phyloP scores from a whole-genome alignment of 805 yeast genomes.

The Sugiyamaella floridensis region DNA sequence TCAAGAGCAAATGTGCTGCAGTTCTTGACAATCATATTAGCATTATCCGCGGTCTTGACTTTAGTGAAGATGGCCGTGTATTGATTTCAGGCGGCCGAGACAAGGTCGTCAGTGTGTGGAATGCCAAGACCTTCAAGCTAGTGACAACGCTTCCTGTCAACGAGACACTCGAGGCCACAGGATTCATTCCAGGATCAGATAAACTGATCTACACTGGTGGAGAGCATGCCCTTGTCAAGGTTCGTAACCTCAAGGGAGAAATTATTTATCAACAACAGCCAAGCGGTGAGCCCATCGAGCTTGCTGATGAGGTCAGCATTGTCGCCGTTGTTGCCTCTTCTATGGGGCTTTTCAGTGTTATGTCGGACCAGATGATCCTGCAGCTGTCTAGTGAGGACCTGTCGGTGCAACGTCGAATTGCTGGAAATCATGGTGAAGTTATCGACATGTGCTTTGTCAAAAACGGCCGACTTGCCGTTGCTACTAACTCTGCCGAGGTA shows the following conservation, averaged over 20 bases:
- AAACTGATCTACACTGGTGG: slow-evolving; percentile 66
- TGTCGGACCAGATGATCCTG: slow-evolving; percentile 80
- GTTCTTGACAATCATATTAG: slow-evolving; percentile 67
- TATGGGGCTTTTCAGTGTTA: slow-evolving; percentile 40
- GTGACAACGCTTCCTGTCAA: slow-evolving; percentile 62
- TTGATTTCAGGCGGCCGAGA: slow-evolving; percentile 88
- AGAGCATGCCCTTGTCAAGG: slow-evolving; percentile 45
- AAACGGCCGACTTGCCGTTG: slow-evolving; percentile 55
- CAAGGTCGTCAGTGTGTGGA: slow-evolving; percentile 58
- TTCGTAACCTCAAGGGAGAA: slow-evolving; percentile 22
- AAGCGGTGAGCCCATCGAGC: slow-evolving; percentile 21
- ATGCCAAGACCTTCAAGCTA: slow-evolving; percentile 42
- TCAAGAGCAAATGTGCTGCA: slow-evolving; percentile 59
- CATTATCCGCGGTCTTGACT: slow-evolving; percentile 80
- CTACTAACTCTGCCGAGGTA: slow-evolving; percentile 88
- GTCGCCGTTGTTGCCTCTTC: slow-evolving; percentile 44
- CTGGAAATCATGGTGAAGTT: slow-evolving; percentile 93
- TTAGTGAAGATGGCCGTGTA: slow-evolving; percentile 44
- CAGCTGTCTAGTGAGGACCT: slow-evolving; percentile 42
- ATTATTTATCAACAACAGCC: not conserved
- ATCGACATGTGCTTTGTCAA: slow-evolving; percentile 83
- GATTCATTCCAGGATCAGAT: slow-evolving; percentile 23
- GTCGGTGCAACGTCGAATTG: slow-evolving; percentile 45
- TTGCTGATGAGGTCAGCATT: slow-evolving; percentile 61
- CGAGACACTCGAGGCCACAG: slow-evolving; percentile 40